Base-by-base conservation (phyloP, 805 yeast genomes). In the Saturnispora sekii region DNA sequence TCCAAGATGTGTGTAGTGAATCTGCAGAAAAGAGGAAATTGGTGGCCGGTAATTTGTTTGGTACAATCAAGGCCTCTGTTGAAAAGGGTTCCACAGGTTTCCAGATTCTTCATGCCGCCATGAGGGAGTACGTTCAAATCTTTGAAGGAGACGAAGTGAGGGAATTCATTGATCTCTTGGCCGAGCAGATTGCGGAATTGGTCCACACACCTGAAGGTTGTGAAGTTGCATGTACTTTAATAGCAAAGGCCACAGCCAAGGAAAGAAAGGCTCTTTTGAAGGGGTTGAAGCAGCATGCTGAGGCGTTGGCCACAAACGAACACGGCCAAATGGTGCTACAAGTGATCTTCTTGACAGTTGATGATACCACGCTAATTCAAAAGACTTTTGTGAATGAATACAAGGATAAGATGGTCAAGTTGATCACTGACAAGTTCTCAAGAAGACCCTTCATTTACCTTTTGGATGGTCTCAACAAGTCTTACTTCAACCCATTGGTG, bases 51-150 rank as follows among this genome's bases (percentile, higher is more conserved):
- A 90, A 90, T 64, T 72, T 90, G 62, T 70, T 70, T 51, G 86
- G 85, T 48, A 87, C 95, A 9, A 86, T 90, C 50, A 79, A 82
- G 32, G 89, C 96, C 2, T 83, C 96, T 5, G 93, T 90, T 40
- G 90, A 83, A 61, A 90, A 90, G 65, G 97, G 97, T 5, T 87
- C 96, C 2, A 83, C 95, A 21, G 97, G 97, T 34, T 90, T 90
- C 73, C 95, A 88, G 62, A 83, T 90, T 52, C 75, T 90, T 61
- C 97, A 90, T 63, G 95, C 96, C 33, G 96, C 95, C 42, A 87
- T 90, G 96, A 81, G 74, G 60, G 96, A 90, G 62, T 87, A 84
- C 57, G 75, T 79, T 40, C 75, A 79, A 50, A 81, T 87, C 48
- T 77, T 87, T 51, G 77, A 77, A 49, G 77, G 73, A 38, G 72